Conservation (phyloP, 1,284 basidiomycete species). For the Porogramme epimiltina region DNA sequence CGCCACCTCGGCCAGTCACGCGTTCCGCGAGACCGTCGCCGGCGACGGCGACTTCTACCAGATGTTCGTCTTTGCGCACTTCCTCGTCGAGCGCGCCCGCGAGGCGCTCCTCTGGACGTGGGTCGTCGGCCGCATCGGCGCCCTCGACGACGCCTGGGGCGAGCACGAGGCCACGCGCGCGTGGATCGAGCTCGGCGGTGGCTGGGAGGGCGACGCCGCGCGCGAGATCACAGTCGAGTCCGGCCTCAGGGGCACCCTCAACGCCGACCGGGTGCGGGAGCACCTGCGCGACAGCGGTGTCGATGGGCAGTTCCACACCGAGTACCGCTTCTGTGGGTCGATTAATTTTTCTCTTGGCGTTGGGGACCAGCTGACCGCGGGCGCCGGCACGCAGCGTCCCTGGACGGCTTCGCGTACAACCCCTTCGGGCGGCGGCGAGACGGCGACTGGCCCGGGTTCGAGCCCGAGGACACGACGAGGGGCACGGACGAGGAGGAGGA, state of each 20-base stretch:
- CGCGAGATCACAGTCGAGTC: constrained; percentile 13
- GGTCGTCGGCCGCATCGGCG: constrained; percentile 36
- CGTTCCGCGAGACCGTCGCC: constrained; percentile 36
- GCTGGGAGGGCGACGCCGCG: constrained; percentile 19
- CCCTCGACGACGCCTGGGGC: constrained; percentile 31
- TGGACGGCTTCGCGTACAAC: constrained; percentile 32
- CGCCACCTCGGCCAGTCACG: constrained; percentile 32
- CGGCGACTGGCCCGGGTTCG: constrained; percentile 21
- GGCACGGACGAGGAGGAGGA: neutral
- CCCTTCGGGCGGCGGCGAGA: constrained; percentile 14
- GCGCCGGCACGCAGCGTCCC: constrained; percentile 24
- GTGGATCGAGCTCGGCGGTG: constrained; percentile 39
- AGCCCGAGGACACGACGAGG: neutral
- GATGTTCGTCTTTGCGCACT: constrained; percentile 38
- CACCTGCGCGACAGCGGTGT: constrained; percentile 21
- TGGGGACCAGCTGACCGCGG: neutral
- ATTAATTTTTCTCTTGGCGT: neutral
- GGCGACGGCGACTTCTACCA: constrained; percentile 35
- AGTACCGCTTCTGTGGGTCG: constrained; percentile 29
- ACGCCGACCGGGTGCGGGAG: constrained; percentile 19
- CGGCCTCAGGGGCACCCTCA: constrained; percentile 21
- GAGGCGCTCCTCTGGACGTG: constrained; percentile 46
- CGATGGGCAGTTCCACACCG: constrained; percentile 20
- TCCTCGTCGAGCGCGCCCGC: constrained; percentile 40
- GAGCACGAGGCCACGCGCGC: constrained; percentile 26